These are phyloP conservation scores for Metschnikowia cerradonensis DNA, from an alignment of 805 yeast genomes.

Conservation along the genomic window DNA sequence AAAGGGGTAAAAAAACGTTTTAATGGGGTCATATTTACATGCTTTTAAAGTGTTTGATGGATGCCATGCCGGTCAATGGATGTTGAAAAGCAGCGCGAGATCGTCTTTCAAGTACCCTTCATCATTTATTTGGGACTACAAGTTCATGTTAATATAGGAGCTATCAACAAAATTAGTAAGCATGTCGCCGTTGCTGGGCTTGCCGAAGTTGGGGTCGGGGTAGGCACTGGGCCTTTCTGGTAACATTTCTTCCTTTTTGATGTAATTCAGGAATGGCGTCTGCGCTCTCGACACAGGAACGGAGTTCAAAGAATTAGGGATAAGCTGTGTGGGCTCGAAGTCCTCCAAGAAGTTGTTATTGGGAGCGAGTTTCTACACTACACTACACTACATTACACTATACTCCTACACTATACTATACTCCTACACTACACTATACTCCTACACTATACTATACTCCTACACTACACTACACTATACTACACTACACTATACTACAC, in stretches of 20 bases:
- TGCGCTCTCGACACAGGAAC: slow-evolving; percentile 36
- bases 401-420: no score
- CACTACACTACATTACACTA: no score
- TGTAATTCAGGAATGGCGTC: slow-evolving; percentile 22
- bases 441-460: no score
- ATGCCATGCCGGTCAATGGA: neutral
- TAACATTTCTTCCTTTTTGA: slow-evolving; percentile 5
- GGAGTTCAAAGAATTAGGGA: slow-evolving; percentile 40
- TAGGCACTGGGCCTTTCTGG: slow-evolving; percentile 6
- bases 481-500: no score
- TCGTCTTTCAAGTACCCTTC: slow-evolving; percentile 17
- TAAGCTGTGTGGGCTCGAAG: slow-evolving; percentile 55
- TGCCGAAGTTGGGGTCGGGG: slow-evolving; percentile 6
- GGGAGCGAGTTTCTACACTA: slow-evolving; percentile 47
- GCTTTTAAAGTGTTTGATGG: neutral
- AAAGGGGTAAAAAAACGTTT: slow-evolving; percentile 16
- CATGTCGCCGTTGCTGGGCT: slow-evolving; percentile 12
- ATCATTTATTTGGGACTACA: slow-evolving; percentile 23
- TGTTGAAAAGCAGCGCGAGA: slow-evolving; percentile 12
- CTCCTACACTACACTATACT: no score
- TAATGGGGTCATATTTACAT: neutral
- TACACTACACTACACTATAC: no score
- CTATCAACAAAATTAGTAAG: slow-evolving; percentile 39
- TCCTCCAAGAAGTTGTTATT: slow-evolving; percentile 44
- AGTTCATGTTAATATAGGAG: slow-evolving; percentile 40